A percentile compares a stretch with the other conserved stretches of the same genome.
These are phyloP conservation scores for Priceomyces medius DNA, from an alignment of 805 yeast species.

Conservation along the genomic window DNA sequence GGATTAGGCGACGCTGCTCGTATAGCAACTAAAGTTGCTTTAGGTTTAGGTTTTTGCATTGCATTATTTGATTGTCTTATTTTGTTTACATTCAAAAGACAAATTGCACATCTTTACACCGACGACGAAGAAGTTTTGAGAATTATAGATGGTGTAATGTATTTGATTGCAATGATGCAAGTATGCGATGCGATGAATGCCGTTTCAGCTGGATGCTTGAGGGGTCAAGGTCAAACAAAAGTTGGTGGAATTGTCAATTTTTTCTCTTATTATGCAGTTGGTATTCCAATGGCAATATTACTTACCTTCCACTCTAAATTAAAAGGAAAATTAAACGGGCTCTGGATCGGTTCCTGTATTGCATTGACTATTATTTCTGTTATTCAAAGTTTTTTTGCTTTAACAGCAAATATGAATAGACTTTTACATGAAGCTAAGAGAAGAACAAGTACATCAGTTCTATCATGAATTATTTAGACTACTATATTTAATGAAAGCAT, in stretches of 20 bases:
- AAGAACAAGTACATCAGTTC: not conserved
- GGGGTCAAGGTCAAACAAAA: constrained; percentile 76
- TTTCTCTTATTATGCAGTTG: constrained; percentile 58
- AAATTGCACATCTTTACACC: constrained; percentile 51
- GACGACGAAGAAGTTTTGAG: constrained; percentile 55
- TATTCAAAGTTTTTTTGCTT: constrained; percentile 41
- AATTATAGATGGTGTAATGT: constrained; percentile 51
- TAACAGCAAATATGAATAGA: constrained; percentile 35
- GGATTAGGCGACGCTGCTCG: constrained; percentile 37
- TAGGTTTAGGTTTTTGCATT: constrained; percentile 35
- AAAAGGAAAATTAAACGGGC: constrained; percentile 53
- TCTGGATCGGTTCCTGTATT: constrained; percentile 61
- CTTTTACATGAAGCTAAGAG: constrained; percentile 22
- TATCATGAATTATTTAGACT: too few species aligned
- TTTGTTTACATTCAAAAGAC: constrained; percentile 29
- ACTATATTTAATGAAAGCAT: too few species aligned
- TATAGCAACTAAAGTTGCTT: constrained; percentile 35
- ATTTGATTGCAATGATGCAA: constrained; percentile 68
- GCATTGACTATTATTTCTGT: constrained; percentile 52
- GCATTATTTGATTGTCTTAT: constrained; percentile 32
- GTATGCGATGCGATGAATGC: constrained; percentile 68
- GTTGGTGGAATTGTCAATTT: constrained; percentile 61
- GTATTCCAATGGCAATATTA: constrained; percentile 58
- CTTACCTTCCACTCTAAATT: constrained; percentile 50
- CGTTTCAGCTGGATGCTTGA: constrained; percentile 69